phyloP scores from a whole-genome alignment of 306 rosid species.

The Cicer chorassanicum region DNA sequence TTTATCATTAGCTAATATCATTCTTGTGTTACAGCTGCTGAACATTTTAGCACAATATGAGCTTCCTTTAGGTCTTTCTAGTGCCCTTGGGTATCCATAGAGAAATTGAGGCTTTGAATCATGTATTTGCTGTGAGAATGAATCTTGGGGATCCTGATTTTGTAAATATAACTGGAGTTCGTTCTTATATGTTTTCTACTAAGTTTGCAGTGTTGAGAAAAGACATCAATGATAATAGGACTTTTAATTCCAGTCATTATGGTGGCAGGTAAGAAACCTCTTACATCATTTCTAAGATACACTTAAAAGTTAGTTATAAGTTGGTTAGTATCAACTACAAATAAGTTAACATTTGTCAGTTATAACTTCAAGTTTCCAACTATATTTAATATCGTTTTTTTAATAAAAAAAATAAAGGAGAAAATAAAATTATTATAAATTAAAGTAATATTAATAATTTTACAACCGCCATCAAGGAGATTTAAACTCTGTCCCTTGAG shows the following conservation, averaged over 20 bases:
- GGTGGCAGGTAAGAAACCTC: slow-evolving; percentile 64
- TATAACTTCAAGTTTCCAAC: too few relatives aligned
- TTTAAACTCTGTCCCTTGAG: too few relatives aligned
- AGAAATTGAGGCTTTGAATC: slow-evolving; percentile 80
- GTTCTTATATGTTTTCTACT: slow-evolving; percentile 78
- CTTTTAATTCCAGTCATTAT: slow-evolving; percentile 68
- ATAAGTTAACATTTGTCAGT: too few relatives aligned
- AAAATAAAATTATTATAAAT: too few relatives aligned
- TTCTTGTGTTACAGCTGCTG: slow-evolving; percentile 60
- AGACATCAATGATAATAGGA: slow-evolving; percentile 66
- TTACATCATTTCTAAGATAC: too few relatives aligned
- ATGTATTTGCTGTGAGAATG: slow-evolving; percentile 74
- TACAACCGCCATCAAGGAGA: too few relatives aligned
- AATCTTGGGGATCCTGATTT: slow-evolving; percentile 90
- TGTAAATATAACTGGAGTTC: slow-evolving; percentile 60
- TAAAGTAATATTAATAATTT: too few relatives aligned
- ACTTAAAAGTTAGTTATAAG: too few relatives aligned
- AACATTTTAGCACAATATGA: slow-evolving; percentile 75
- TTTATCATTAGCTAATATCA: background rate
- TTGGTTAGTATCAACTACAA: too few relatives aligned
- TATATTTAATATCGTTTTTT: too few relatives aligned
- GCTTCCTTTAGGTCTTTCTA: slow-evolving; percentile 64
- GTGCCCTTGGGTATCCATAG: slow-evolving; percentile 72
- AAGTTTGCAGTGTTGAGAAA: slow-evolving; percentile 69
- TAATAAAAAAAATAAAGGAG: too few relatives aligned